Evolutionary conservation across 2,329 filamentous ascomycete genomes (phyloP).

Genomic region (Epichloe festucae): DNA sequence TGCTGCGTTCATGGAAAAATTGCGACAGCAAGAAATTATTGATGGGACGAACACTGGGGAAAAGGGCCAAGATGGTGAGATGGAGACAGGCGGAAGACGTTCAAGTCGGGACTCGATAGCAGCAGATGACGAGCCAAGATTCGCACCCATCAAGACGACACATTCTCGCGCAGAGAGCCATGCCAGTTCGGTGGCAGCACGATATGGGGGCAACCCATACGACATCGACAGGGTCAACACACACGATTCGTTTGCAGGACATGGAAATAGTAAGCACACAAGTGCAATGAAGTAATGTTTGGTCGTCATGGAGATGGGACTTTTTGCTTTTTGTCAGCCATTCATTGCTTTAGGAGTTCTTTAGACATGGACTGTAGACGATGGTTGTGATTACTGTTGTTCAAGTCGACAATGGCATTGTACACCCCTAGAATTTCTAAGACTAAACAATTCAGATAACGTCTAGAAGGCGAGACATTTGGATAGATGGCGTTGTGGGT

Average conservation of each 20-base stretch:
- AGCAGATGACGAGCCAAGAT: neutral
- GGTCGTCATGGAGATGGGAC: too few species aligned
- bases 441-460: neutral
- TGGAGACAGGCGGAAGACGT: neutral
- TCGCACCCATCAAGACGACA: neutral
- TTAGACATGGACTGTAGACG: too few species aligned
- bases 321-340: too few species aligned
- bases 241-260: neutral
- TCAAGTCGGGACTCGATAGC: neutral
- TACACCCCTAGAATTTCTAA: neutral
- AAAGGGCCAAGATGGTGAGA: neutral
- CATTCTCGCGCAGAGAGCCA: neutral
- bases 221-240: conserved; percentile 5
- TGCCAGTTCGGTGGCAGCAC: neutral
- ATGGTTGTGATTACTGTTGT: too few species aligned
- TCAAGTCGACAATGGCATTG: neutral
- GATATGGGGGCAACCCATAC: conserved; percentile 4
- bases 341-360: too few species aligned
- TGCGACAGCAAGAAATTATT: conserved; percentile 1
- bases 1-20: conserved; percentile 4
- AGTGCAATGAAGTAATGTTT: neutral
- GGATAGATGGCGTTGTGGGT: neutral
- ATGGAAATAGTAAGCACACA: neutral
- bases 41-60: neutral
- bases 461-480: neutral